Evolutionary conservation across 169 alveolate genomes (phyloP), one percentile per base, ranked within the genome.

Genomic region (Cryptosporidium ubiquitum): DNA sequence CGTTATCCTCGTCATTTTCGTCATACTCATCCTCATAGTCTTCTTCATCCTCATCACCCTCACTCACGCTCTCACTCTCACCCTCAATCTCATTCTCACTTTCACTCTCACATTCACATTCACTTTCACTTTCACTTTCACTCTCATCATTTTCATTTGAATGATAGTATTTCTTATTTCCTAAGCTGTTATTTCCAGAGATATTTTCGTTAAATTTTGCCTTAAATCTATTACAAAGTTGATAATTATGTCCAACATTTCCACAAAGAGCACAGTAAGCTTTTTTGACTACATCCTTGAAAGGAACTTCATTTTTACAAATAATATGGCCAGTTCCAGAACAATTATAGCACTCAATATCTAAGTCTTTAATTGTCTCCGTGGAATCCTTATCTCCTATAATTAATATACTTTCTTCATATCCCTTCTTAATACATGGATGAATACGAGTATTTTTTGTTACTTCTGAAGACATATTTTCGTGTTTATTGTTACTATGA

Each of bases 251-350:
- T 16, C 89, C 75, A 42, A 16, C 14, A 7, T 79, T 33, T 39
- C 68, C 68, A 40, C 89, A 79, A n/a, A 79, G 40, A 20, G 89
- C 79, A 47, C 89, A 79, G 33, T 57, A 74, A 4, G 69, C 20
- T 3, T 40, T 79, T 16, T 61, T 39, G 26, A 47, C 26, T 14
- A 5, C 5, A 29, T 79, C 47, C 31, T 73, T 52, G 40, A 40
- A 79, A n/a, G 89, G 89, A 14, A 60, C 37, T 16, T 40, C 47
- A 33, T 18, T 42, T 9, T 58, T 60, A 40, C 89, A 79, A 60
- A 61, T 61, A 3, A 79, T 20, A 40, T 79, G 89, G 23, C 89
- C 89, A 0, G 12, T 14, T 60, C 58, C 51, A 18, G 75, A 64
- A 40, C 89, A 79, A 16, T 23, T 42, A 42, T 64, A 61, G 10